Base-by-base conservation (phyloP, 2,329 filamentous ascomycete species). In the Mycosphaerelloides madeirae region DNA sequence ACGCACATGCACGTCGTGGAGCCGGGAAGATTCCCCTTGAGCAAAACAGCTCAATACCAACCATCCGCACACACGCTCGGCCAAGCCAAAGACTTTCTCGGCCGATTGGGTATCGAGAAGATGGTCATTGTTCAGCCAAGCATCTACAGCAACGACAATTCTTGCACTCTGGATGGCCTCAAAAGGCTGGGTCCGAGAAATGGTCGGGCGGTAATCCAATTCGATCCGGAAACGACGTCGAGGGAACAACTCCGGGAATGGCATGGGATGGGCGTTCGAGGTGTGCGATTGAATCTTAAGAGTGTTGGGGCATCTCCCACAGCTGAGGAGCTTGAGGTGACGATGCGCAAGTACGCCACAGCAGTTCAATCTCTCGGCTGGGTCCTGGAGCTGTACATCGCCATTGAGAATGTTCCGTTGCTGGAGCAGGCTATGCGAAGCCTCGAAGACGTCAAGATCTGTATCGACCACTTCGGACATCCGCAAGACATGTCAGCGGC, bases 1-100 rank as follows among this genome's bases (percentile, higher is more conserved):
- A 76, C 73, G 39, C 79, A 83, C 59, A 82, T 83, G 76, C 80
- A 83, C 58, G 72, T 83, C 28, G 68, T 81, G 38, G 76, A 80
- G 41, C 77, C 76, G 0, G 56, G 64, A 15, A 48, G 37, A 3
- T 82, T 76, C 56, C 71, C 76, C 1, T 59, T 80, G 7, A 64
- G 68, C 19, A 48, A 67, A 6, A 56, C 65, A 22, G 78, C 79
- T 28, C 63, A 67, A 49, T 83, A 83, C 62, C 63, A 61, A 14
- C 78, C 79, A 3, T 58, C 60, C 2, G 53, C 69, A 11, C 73
- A 79, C 54, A 75, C 69, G 2, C 62, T 81, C 6, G 55, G 67
- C 6, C 68, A 80, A 25, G 77, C 78, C 15, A 62, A 73, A 25
- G 47, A 58, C 2, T 81, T 81, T 53, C 74, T 80, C 47, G 57